Percentiles rank a stretch among this genome's conserved stretches.
Evolutionary conservation across 176 grass and related monocot species (phyloP).

Genomic region (Miscanthus lutarioriparius): DNA sequence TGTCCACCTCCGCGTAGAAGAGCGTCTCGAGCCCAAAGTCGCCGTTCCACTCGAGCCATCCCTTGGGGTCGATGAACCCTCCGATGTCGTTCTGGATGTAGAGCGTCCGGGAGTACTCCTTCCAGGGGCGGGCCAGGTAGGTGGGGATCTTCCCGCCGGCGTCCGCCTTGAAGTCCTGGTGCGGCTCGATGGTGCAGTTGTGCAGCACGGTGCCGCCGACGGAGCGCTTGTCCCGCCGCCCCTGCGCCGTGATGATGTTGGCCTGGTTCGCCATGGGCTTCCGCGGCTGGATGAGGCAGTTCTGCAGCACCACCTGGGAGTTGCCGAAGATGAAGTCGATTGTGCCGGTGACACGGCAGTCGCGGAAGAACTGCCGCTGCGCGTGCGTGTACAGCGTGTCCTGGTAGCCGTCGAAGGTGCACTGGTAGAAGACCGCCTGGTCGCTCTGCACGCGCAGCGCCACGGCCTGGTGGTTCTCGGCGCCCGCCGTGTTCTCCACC

Average conservation of each 20-base stretch:
- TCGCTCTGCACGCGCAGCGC: slow-evolving; percentile 66
- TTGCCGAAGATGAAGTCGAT: slow-evolving; percentile 84
- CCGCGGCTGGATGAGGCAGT: slow-evolving; percentile 59
- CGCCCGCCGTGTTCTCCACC: slow-evolving; percentile 78
- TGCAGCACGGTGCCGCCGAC: slow-evolving; percentile 55
- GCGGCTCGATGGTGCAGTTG: slow-evolving; percentile 77
- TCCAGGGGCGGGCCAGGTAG: slow-evolving; percentile 90
- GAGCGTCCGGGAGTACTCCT: slow-evolving; percentile 77
- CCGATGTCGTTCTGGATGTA: slow-evolving; percentile 77
- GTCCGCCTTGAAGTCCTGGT: slow-evolving; percentile 37
- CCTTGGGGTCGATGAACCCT: slow-evolving; percentile 61
- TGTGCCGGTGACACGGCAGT: slow-evolving; percentile 54
- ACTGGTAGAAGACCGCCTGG: slow-evolving; percentile 66
- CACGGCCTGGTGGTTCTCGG: slow-evolving; percentile 75
- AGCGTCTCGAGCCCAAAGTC: slow-evolving; percentile 66
- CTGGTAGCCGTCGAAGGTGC: slow-evolving; percentile 68
- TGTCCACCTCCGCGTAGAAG: slow-evolving; percentile 87
- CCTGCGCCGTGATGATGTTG: slow-evolving; percentile 81
- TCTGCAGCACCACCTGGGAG: slow-evolving; percentile 65
- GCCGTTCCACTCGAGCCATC: slow-evolving; percentile 80
- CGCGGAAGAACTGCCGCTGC: slow-evolving; percentile 75
- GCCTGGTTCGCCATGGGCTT: slow-evolving; percentile 68
- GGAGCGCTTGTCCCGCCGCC: slow-evolving; percentile 53
- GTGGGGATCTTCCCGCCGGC: slow-evolving; percentile 41
- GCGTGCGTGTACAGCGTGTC: slow-evolving; percentile 84